Evolutionary conservation across 2,329 filamentous ascomycete species (phyloP).

Genomic region (Aspergillus persii): DNA sequence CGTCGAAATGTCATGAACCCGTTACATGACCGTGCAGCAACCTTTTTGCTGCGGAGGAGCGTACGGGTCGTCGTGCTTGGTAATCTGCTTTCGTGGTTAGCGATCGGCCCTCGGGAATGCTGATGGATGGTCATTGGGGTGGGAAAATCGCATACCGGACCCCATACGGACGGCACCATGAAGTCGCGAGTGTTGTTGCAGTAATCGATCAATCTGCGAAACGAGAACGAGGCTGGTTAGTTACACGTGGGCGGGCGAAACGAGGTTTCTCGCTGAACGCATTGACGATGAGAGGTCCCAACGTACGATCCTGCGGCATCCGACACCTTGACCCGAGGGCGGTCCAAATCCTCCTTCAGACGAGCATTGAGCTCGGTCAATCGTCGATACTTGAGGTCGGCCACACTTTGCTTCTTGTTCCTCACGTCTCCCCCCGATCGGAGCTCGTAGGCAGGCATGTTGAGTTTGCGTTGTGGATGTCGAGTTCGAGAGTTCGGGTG

Average conservation of each 20-base stretch:
- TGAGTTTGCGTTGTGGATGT: conserved; percentile 17
- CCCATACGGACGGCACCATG: conserved; percentile 98
- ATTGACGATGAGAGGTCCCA: conserved; percentile 7
- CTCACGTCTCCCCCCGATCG: conserved; percentile 63
- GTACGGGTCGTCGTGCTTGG: conserved; percentile 97
- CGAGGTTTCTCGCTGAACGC: not conserved
- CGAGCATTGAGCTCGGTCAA: conserved; percentile 96
- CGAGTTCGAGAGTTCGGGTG: not conserved
- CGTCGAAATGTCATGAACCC: conserved; percentile 28
- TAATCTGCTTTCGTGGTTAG: conserved; percentile 55
- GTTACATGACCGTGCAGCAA: conserved; percentile 94
- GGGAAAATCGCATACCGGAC: conserved; percentile 54
- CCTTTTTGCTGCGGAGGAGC: conserved; percentile 88
- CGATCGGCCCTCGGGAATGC: not conserved
- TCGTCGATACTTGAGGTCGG: conserved; percentile 92
- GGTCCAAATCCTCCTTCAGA: conserved; percentile 90
- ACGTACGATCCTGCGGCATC: conserved; percentile 83
- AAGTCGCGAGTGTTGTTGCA: conserved; percentile 98
- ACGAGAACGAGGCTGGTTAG: conserved; percentile 1
- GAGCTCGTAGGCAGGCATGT: conserved; percentile 64
- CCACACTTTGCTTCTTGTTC: conserved; percentile 99
- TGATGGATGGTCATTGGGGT: not conserved
- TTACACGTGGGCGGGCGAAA: conserved; percentile 6
- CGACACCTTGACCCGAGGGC: conserved; percentile 92
- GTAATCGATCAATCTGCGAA: conserved; percentile 85